phyloP scores from a whole-genome alignment of 2,329 filamentous ascomycete genomes.

The Seiridium cupressi region DNA sequence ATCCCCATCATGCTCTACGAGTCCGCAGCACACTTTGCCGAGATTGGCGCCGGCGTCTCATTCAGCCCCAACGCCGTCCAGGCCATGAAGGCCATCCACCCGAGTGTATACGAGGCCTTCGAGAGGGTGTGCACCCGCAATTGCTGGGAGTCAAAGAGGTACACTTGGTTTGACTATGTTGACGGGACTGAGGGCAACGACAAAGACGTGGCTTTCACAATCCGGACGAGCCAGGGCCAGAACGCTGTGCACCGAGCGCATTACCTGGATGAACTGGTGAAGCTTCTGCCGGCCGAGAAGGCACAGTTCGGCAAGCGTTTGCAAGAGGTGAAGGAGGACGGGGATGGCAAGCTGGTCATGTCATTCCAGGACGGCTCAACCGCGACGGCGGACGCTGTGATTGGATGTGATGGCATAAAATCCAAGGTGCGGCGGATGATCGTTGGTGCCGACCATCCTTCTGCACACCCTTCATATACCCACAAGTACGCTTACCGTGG shows the following conservation, averaged over 20 bases:
- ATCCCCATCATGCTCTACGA: conserved; percentile 35
- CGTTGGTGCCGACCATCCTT: conserved; percentile 34
- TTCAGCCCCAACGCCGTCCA: conserved; percentile 32
- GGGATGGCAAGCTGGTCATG: conserved; percentile 17
- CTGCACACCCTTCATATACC: conserved; percentile 28
- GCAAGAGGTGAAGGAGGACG: conserved; percentile 23
- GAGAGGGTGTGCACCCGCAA: conserved; percentile 9
- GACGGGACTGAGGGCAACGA: conserved; percentile 7
- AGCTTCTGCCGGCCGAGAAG: conserved; percentile 31
- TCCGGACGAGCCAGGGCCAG: neutral
- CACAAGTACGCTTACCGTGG: conserved; percentile 48
- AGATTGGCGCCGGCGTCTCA: conserved; percentile 36
- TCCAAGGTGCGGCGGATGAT: conserved; percentile 51
- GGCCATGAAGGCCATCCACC: conserved; percentile 28
- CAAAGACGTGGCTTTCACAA: neutral
- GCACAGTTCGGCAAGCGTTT: conserved; percentile 34
- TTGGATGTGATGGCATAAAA: conserved; percentile 67
- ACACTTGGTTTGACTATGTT: conserved; percentile 11
- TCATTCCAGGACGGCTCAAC: conserved; percentile 38
- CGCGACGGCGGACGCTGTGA: conserved; percentile 37
- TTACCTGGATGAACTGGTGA: conserved; percentile 37
- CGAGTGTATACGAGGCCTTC: conserved; percentile 23
- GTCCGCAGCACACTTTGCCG: conserved; percentile 28
- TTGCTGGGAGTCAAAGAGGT: conserved; percentile 3
- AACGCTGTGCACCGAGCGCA: conserved; percentile 34